Percentiles rank a stretch among this genome's conserved stretches.
Conservation (phyloP, 352 stramenopile genomes). For the Phytopythium litorale region DNA sequence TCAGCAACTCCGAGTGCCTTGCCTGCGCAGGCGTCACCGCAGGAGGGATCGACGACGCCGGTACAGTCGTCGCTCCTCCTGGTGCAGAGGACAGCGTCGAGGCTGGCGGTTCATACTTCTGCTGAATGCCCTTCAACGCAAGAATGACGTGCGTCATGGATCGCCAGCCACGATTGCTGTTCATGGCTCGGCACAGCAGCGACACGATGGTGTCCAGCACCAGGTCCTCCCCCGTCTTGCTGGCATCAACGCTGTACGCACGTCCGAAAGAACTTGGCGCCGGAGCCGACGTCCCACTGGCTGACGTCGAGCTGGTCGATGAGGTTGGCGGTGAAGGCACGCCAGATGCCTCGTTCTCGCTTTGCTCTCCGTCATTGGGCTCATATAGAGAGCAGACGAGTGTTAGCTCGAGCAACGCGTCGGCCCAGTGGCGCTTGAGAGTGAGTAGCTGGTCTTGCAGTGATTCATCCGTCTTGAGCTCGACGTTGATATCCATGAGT, state of each 20-base stretch:
- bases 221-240: constrained; percentile 73
- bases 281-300: neutral
- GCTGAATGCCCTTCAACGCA: constrained; percentile 51
- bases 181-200: constrained; percentile 72
- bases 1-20: constrained; percentile 34
- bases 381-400: constrained; percentile 49
- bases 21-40: neutral
- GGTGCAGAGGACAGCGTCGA: neutral
- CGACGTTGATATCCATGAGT: constrained; percentile 87
- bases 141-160: constrained; percentile 67
- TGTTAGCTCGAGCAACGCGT: constrained; percentile 67
- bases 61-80: neutral
- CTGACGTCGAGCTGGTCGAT: neutral
- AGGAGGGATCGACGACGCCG: constrained; percentile 18
- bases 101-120: constrained; percentile 42
- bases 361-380: constrained; percentile 1
- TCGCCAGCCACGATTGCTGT: constrained; percentile 49
- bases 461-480: constrained; percentile 73
- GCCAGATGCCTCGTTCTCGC: constrained; percentile 4
- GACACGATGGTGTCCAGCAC: constrained; percentile 83
- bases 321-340: constrained; percentile 2
- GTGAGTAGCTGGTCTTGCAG: constrained; percentile 69
- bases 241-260: constrained; percentile 61
- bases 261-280: constrained; percentile 18
- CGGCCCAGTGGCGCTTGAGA: constrained; percentile 73